Evolutionary conservation across 2,329 filamentous ascomycete species (phyloP).

Genomic region (Phialocephala subalpina): DNA sequence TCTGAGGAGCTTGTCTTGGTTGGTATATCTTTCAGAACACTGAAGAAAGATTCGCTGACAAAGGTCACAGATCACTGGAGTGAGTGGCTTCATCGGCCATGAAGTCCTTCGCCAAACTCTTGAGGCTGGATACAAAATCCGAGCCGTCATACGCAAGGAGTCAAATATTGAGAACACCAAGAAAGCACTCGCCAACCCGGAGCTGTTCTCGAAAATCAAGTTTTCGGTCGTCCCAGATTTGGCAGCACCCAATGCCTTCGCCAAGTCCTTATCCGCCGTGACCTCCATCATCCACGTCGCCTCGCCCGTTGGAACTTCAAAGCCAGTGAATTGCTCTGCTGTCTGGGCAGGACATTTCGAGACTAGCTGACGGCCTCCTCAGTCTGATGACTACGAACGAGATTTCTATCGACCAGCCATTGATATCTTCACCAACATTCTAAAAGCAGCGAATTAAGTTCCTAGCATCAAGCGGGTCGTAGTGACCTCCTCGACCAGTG

Average conservation of each 20-base stretch:
- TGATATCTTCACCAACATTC: slow-evolving; percentile 3
- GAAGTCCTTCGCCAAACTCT: slow-evolving; percentile 11
- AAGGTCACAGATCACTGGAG: slow-evolving; percentile 25
- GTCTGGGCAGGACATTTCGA: too few species aligned
- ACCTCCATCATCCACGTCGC: slow-evolving; percentile 11
- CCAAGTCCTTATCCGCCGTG: neutral
- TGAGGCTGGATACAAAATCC: neutral
- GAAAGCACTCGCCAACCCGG: neutral
- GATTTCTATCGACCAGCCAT: slow-evolving; percentile 8
- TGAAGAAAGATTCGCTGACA: neutral
- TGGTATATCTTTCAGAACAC: neutral
- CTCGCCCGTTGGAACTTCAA: neutral
- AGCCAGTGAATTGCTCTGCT: too few species aligned
- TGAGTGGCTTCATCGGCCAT: slow-evolving; percentile 28
- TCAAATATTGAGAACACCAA: neutral
- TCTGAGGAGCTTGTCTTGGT: slow-evolving; percentile 5
- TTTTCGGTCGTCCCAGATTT: slow-evolving; percentile 6
- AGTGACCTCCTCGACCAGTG: neutral
- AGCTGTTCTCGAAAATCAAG: neutral
- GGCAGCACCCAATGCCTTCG: slow-evolving; percentile 1
- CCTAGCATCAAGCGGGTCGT: neutral
- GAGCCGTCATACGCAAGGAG: neutral
- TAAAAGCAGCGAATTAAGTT: neutral
- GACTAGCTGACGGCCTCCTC: neutral
- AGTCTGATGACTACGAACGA: slow-evolving; percentile 6